These are phyloP conservation scores for Collariella sp. DNA, from an alignment of 495 filamentous ascomycete genomes.

Conservation along the genomic window DNA sequence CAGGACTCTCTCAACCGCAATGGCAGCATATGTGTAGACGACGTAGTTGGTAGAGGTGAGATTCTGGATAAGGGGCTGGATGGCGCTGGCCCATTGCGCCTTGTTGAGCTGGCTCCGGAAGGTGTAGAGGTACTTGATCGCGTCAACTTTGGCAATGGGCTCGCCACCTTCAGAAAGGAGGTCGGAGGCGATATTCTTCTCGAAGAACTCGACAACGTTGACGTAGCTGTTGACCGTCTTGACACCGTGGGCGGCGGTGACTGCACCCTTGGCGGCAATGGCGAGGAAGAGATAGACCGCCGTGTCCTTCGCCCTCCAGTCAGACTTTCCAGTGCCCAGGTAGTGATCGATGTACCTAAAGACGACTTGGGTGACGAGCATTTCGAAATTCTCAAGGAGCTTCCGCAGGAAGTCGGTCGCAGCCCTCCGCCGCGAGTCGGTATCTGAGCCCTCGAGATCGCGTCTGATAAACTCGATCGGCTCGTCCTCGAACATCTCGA, in stretches of 20 bases:
- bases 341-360: constrained; percentile 78
- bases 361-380: constrained; percentile 70
- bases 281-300: constrained; percentile 91
- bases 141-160: constrained; percentile 89
- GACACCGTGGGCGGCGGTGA: constrained; percentile 79
- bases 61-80: constrained; percentile 84
- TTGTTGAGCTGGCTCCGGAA: constrained; percentile 87
- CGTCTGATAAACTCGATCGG: constrained; percentile 96
- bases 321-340: constrained; percentile 53
- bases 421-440: constrained; percentile 80
- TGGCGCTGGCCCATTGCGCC: constrained; percentile 77
- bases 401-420: constrained; percentile 89
- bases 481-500: constrained; percentile 95
- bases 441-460: constrained; percentile 93
- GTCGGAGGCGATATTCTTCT: constrained; percentile 77
- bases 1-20: constrained; percentile 82
- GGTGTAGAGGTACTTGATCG: constrained; percentile 91
- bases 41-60: constrained; percentile 82
- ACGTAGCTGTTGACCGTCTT: constrained; percentile 76
- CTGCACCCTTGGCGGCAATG: constrained; percentile 80
- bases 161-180: constrained; percentile 59
- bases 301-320: constrained; percentile 97
- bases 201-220: constrained; percentile 87
- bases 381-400: constrained; percentile 80
- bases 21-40: constrained; percentile 93